These are phyloP conservation scores for Linnemannia zychae DNA, from an alignment of 192 early-diverging fungal genomes.

Conservation along the genomic window DNA sequence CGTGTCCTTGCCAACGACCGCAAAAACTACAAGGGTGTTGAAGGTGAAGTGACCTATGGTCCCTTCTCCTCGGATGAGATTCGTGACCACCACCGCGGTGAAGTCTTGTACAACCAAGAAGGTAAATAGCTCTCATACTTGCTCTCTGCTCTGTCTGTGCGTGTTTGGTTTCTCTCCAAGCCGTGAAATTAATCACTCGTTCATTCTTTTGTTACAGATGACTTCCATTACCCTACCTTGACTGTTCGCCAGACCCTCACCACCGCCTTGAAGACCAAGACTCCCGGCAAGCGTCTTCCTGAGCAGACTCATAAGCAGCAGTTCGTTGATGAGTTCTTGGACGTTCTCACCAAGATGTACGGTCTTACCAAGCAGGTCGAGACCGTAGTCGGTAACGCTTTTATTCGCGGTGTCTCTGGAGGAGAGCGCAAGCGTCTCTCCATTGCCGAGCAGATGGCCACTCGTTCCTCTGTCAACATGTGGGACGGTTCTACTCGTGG, in stretches of 20 bases:
- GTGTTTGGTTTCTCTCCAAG: neutral
- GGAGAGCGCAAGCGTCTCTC: constrained; percentile 85
- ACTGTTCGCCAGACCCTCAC: constrained; percentile 84
- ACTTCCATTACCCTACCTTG: constrained; percentile 83
- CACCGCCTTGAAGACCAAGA: constrained; percentile 84
- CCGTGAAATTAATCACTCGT: neutral
- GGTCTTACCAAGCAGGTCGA: constrained; percentile 74
- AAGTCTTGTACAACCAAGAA: constrained; percentile 87
- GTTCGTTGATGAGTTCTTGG: constrained; percentile 66
- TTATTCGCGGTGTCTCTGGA: constrained; percentile 81
- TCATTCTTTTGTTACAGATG: constrained; percentile 57
- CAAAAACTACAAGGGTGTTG: constrained; percentile 62
- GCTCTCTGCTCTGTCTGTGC: neutral
- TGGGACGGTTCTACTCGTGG: constrained; percentile 85
- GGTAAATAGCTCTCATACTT: constrained; percentile 21
- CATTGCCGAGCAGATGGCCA: constrained; percentile 83
- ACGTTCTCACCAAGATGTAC: constrained; percentile 72
- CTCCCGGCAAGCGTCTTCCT: constrained; percentile 69
- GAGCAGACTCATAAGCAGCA: constrained; percentile 58
- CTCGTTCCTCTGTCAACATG: constrained; percentile 64
- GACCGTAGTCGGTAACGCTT: constrained; percentile 82
- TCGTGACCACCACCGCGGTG: constrained; percentile 73
- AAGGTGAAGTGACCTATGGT: constrained; percentile 74
- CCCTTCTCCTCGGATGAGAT: constrained; percentile 75
- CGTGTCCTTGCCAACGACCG: constrained; percentile 71